Evolutionary conservation across 129 eudicot species (phyloP).

Genomic region (Dittrichia graveolens): DNA sequence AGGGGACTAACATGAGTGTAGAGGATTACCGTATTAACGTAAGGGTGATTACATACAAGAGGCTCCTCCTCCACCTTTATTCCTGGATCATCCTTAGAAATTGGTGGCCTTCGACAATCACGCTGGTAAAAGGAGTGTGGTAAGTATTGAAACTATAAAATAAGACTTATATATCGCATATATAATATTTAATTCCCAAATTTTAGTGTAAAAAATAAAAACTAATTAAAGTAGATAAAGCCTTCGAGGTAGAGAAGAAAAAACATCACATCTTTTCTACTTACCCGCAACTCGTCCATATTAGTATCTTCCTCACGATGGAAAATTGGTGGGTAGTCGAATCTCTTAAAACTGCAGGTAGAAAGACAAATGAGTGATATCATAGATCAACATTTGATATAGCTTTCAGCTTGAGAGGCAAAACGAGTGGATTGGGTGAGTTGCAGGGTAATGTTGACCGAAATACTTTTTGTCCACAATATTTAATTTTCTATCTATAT

Average conservation of each 20-base stretch:
- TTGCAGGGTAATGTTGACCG: not conserved
- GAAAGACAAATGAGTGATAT: conserved; percentile 5
- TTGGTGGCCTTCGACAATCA: conserved; percentile 89
- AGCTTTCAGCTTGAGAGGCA: conserved; percentile 2
- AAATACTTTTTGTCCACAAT: not conserved
- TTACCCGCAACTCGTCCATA: conserved; percentile 85
- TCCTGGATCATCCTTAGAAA: conserved; percentile 85
- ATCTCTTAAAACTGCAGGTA: conserved; percentile 79
- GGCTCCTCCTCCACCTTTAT: conserved; percentile 84
- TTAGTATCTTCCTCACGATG: conserved; percentile 83
- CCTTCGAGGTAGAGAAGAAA: not conserved
- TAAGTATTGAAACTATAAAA: not conserved
- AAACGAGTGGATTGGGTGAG: not conserved
- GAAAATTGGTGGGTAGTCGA: conserved; percentile 92
- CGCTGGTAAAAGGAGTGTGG: conserved; percentile 52
- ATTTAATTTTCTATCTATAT: not conserved
- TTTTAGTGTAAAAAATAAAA: not conserved
- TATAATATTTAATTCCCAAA: not conserved
- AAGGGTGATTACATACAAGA: conserved; percentile 84
- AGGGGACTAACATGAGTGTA: too few relatives aligned
- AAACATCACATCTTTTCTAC: conserved; percentile 27
- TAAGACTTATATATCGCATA: not conserved
- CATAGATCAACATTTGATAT: conserved; percentile 12
- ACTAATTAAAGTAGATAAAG: not conserved
- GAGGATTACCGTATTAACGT: conserved; percentile 80